These are phyloP conservation scores for Metschnikowia proteae DNA, from an alignment of 805 yeast genomes.

Conservation along the genomic window DNA sequence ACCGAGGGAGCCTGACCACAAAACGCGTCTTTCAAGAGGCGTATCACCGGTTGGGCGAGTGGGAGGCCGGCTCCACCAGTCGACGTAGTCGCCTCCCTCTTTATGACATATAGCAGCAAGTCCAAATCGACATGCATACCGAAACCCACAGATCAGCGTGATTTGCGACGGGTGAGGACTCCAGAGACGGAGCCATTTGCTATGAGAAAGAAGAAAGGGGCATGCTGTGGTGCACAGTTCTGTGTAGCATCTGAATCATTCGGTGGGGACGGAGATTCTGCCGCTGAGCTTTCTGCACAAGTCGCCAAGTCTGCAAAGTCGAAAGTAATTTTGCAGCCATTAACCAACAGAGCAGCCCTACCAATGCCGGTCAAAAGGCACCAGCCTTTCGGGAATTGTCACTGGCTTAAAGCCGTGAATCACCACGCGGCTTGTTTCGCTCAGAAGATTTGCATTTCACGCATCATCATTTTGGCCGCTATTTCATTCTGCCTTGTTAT, in stretches of 20 bases:
- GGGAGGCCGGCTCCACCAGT: too few relatives aligned
- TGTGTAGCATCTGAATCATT: too few relatives aligned
- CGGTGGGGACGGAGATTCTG: not conserved
- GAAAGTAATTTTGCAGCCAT: not conserved
- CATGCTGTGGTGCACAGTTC: too few relatives aligned
- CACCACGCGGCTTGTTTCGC: not conserved
- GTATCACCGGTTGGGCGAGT: too few relatives aligned
- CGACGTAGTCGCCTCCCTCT: too few relatives aligned
- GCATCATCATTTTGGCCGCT: not conserved
- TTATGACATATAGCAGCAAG: too few relatives aligned
- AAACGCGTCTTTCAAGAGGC: too few relatives aligned
- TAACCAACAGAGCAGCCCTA: not conserved
- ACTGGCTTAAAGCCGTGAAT: not conserved
- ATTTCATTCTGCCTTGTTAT: not conserved
- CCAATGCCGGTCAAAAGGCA: not conserved
- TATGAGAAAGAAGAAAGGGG: too few relatives aligned
- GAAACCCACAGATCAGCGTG: too few relatives aligned
- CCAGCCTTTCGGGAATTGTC: not conserved
- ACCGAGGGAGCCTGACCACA: not conserved
- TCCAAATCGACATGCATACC: too few relatives aligned
- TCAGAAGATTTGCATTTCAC: not conserved
- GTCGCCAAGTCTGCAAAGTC: not conserved
- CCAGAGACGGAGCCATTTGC: too few relatives aligned
- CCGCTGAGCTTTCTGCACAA: not conserved
- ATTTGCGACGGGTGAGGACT: too few relatives aligned